Percentiles rank a stretch among this genome's conserved stretches.
phyloP scores from a whole-genome alignment of 768 basidiomycete genomes.

The Boletellus ananas region DNA sequence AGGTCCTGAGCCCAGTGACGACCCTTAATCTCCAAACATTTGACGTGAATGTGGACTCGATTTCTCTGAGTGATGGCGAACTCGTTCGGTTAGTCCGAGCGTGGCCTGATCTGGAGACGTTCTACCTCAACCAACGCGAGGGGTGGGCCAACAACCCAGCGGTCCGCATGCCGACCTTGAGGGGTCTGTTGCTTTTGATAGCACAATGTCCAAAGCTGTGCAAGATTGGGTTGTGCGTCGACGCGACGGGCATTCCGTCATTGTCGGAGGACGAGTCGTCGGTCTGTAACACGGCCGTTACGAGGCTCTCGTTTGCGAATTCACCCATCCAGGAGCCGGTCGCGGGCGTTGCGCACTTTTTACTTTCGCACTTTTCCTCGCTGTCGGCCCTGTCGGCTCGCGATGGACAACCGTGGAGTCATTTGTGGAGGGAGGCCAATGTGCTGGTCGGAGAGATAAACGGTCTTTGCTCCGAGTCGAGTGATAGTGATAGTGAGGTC shows the following conservation, averaged over 20 bases:
- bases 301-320: not conserved
- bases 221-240: not conserved
- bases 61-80: not conserved
- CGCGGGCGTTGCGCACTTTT: not conserved
- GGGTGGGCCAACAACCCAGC: not conserved
- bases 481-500: not conserved
- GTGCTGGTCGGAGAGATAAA: not conserved
- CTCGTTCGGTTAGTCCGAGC: not conserved
- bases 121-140: not conserved
- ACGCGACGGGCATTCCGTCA: not conserved
- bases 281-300: not conserved
- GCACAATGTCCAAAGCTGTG: not conserved
- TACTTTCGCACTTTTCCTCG: not conserved
- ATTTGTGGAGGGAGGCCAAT: not conserved
- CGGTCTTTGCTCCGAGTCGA: not conserved
- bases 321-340: not conserved
- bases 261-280: not conserved
- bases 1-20: not conserved
- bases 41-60: not conserved
- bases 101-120: not conserved
- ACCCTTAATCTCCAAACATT: not conserved
- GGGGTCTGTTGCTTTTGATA: not conserved
- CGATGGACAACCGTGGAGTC: too few species aligned
- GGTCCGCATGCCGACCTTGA: not conserved
- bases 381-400: not conserved